Evolutionary conservation across 164 flowering plant genomes (phyloP).

Genomic region (Pachysandra terminalis): DNA sequence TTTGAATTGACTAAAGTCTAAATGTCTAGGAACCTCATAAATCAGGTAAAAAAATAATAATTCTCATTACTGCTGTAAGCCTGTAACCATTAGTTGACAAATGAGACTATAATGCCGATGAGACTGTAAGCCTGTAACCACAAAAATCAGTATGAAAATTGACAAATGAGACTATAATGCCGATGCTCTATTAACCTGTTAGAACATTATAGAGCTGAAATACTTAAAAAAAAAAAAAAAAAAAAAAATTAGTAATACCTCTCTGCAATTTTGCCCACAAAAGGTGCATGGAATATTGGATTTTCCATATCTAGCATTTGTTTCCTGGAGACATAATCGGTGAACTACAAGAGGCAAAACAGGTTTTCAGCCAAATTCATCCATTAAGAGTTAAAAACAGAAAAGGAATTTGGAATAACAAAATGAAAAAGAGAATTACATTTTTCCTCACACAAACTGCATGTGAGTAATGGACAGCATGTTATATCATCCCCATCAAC

Average conservation of each 20-base stretch:
- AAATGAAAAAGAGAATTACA: conserved; percentile 12
- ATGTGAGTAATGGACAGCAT: conserved; percentile 19
- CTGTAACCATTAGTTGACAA: too few species aligned
- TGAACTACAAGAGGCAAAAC: conserved; percentile 43
- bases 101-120: too few species aligned
- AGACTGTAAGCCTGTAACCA: too few species aligned
- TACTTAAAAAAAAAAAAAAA: neutral
- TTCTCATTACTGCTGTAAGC: too few species aligned
- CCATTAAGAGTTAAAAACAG: neutral
- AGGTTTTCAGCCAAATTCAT: conserved; percentile 2
- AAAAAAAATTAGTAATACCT: conserved; percentile 34
- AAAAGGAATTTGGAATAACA: neutral
- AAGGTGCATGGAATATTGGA: conserved; percentile 27
- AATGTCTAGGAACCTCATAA: too few species aligned
- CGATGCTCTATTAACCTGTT: neutral
- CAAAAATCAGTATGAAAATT: too few species aligned
- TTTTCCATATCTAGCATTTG: conserved; percentile 18
- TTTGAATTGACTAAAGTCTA: too few species aligned
- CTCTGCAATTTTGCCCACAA: conserved; percentile 52
- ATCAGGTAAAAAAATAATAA: too few species aligned
- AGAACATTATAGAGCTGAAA: neutral
- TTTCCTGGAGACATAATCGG: conserved; percentile 25
- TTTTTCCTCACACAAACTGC: conserved; percentile 50
- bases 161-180: neutral
- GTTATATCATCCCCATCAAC: conserved; percentile 14